Percentiles rank a stretch among this genome's conserved stretches.
Conservation (phyloP, 228 moss, liverwort and hornwort species). For the Sphagnum magellanicum region DNA sequence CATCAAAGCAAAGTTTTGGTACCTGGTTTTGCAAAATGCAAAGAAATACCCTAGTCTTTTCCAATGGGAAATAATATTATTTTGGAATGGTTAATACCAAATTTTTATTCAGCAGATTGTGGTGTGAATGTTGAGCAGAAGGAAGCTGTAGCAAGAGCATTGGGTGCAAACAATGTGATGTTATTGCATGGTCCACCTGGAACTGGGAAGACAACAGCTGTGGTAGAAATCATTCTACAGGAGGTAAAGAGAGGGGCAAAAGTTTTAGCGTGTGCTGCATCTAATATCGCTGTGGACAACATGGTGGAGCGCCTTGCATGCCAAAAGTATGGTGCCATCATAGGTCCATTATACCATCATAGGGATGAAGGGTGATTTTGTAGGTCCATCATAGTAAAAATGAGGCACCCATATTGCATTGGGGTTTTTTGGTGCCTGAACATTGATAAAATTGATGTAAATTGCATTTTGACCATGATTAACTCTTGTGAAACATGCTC, state of each 20-base stretch:
- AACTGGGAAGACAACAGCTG: constrained; percentile 92
- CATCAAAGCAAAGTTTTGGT: no score
- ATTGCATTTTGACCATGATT: no score
- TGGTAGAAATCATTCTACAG: constrained; percentile 90
- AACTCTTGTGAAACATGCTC: no score
- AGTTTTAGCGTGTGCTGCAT: constrained; percentile 92
- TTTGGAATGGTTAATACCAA: no score
- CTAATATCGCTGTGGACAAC: constrained; percentile 97
- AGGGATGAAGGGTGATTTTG: not conserved
- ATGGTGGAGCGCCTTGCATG: constrained; percentile 86
- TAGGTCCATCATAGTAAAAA: no score
- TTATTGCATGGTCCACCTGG: constrained; percentile 97
- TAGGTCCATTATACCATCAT: not conserved
- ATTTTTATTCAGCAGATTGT: constrained; percentile 55
- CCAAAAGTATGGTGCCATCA: constrained; percentile 42
- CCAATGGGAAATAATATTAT: no score
- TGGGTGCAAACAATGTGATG: constrained; percentile 80
- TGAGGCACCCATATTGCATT: no score
- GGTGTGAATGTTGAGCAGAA: constrained; percentile 79
- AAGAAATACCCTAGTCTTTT: no score
- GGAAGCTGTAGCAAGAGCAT: constrained; percentile 81
- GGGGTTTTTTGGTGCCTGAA: no score
- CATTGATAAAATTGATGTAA: no score
- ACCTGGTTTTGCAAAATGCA: no score
- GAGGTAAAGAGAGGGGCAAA: constrained; percentile 93